Evolutionary conservation across 73 alveolate genomes (phyloP), one percentile per base, ranked within the genome.

Genomic region (Tetrahymena malaccensis): DNA sequence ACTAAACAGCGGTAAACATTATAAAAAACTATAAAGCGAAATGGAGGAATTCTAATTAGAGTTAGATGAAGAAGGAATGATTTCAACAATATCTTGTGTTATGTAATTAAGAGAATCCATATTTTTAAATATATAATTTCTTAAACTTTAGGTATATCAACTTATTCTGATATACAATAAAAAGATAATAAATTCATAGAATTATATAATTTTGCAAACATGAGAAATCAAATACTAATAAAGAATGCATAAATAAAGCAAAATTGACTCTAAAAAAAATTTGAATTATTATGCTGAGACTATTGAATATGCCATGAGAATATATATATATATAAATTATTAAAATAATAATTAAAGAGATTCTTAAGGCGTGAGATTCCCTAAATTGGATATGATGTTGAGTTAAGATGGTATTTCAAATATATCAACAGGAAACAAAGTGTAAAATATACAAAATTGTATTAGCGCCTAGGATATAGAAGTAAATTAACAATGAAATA

Each of bases 381-480:
- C 96, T 21, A 83, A 94, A 35, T 93, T 94, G 34, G 97, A 95
- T 85, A 93, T 94, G 55, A 93, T 35, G 94, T 70, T 93, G 43
- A 96, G 94, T 93, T 43, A 94, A 44, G 94, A 85, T 31, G 98
- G 97, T 19, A 55, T 96, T 25, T 58, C 94, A n/a, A 85, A 96
- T 25, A 95, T 57, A n/a, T 57, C 95, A 12, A 56, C 93, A 35
- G 95, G 95, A 85, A 34, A 85, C 25, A 31, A 43, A 34, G 44
- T 95, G 43, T 22, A 94, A 43, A 94, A 70, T 34, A 84, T 85
- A 6, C 56, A 94, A 55, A 85, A 94, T 31, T 56, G 85, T 31
- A 95, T 95, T 17, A 95, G 95, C 21, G 95, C 94, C 35, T 34
- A 44, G 21, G 85, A 95, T 34, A 95, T 95, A 44, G 44, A 85